Percentiles rank a stretch among this genome's conserved stretches.
Evolutionary conservation across 805 yeast species (phyloP).

Genomic region (Lachancea lanzarotensis): DNA sequence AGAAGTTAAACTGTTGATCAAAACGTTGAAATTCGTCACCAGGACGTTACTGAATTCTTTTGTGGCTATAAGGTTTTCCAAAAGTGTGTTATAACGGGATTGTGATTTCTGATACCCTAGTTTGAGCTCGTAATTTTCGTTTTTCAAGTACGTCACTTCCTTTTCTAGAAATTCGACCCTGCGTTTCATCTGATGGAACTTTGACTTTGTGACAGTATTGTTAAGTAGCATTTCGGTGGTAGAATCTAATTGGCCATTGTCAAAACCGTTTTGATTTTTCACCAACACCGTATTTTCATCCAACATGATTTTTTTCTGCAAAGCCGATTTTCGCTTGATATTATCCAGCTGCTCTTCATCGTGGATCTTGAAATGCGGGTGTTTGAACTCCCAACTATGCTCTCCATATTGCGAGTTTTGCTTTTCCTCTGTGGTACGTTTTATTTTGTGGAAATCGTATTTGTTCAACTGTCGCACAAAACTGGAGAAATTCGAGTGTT

Average conservation of each 20-base stretch:
- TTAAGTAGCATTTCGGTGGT: conserved; percentile 17
- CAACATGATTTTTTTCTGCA: conserved; percentile 38
- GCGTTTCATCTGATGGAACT: conserved; percentile 28
- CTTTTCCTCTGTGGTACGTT: conserved; percentile 59
- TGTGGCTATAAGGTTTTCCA: conserved; percentile 53
- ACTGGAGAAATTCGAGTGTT: conserved; percentile 89
- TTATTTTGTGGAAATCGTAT: conserved; percentile 95
- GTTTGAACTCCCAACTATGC: conserved; percentile 91
- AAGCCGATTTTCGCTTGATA: conserved; percentile 77
- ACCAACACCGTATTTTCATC: conserved; percentile 25
- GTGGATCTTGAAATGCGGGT: conserved; percentile 76
- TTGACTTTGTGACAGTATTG: conserved; percentile 22
- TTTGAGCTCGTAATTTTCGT: conserved; percentile 22
- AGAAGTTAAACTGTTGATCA: conserved; percentile 44
- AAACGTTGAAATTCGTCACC: conserved; percentile 43
- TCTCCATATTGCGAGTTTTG: conserved; percentile 55
- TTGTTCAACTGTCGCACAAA: conserved; percentile 94
- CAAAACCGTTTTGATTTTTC: conserved; percentile 17
- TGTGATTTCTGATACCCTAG: conserved; percentile 39
- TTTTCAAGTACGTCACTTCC: conserved; percentile 20
- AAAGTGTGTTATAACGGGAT: conserved; percentile 55
- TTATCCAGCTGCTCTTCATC: conserved; percentile 76
- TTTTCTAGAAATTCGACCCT: conserved; percentile 32
- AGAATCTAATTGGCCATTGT: conserved; percentile 9
- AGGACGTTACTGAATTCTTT: conserved; percentile 53